Percentiles rank a stretch among this genome's conserved stretches.
Evolutionary conservation across 2,329 filamentous ascomycete species (phyloP).

Genomic region (Diaporthe sp.): DNA sequence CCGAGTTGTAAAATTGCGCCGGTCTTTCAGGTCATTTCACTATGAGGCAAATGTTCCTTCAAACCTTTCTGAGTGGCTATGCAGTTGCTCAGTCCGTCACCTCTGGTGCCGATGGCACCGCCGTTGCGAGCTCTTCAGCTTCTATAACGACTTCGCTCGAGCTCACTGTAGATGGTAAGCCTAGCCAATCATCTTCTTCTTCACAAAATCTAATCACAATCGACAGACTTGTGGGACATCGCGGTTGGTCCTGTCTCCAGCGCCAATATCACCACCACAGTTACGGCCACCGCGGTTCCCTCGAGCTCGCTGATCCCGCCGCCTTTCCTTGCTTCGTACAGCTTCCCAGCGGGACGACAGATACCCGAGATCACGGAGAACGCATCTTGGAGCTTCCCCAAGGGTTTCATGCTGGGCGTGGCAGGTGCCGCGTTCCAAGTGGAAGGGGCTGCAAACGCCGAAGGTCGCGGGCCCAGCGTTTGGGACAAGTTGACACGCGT

Average conservation of each 20-base stretch:
- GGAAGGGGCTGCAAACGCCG: slow-evolving; percentile 35
- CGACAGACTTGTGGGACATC: slow-evolving; percentile 29
- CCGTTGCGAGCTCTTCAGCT: slow-evolving; percentile 8
- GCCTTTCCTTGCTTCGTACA: slow-evolving; percentile 55
- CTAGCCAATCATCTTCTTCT: too few relatives aligned
- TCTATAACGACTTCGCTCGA: slow-evolving; percentile 29
- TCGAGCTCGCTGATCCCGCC: slow-evolving; percentile 33
- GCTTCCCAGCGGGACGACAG: slow-evolving; percentile 30
- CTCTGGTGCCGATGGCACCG: not conserved
- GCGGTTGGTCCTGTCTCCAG: slow-evolving; percentile 28
- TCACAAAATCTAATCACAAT: not conserved
- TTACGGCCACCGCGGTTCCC: slow-evolving; percentile 20
- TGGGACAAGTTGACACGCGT: slow-evolving; percentile 33
- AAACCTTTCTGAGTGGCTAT: slow-evolving; percentile 27
- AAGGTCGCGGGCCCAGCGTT: slow-evolving; percentile 32
- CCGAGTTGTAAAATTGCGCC: not conserved
- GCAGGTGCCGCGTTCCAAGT: slow-evolving; percentile 34
- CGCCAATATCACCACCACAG: slow-evolving; percentile 35
- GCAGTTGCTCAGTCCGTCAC: slow-evolving; percentile 10
- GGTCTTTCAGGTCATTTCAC: not conserved
- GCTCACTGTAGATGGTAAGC: slow-evolving; percentile 27
- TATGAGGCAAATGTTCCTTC: slow-evolving; percentile 19
- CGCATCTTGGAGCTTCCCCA: slow-evolving; percentile 37
- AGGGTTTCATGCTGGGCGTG: slow-evolving; percentile 32
- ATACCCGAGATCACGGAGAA: slow-evolving; percentile 13